Conservation (phyloP, 2,329 filamentous ascomycete species). For the Parascedosporium putredinis region DNA sequence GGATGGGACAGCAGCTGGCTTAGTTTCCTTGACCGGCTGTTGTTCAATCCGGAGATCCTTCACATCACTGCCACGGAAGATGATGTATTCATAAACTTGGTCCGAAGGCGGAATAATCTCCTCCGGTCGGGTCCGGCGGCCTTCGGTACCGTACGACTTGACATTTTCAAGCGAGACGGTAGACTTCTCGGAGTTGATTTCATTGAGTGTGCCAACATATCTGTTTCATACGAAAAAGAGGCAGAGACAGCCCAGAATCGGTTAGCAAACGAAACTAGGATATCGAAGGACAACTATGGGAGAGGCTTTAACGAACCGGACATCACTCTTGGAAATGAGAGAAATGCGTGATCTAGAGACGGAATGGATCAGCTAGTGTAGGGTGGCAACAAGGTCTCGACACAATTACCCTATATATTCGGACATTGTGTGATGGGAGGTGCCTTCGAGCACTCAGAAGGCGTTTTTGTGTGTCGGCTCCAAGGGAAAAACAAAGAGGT, state of each 20-base stretch:
- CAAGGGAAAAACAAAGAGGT: slow-evolving; percentile 12
- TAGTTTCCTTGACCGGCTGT: slow-evolving; percentile 61
- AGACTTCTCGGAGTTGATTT: slow-evolving; percentile 95
- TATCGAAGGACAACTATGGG: neutral
- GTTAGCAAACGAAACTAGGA: slow-evolving; percentile 4
- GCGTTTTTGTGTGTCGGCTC: slow-evolving; percentile 17
- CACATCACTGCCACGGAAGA: slow-evolving; percentile 95
- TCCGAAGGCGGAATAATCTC: slow-evolving; percentile 79
- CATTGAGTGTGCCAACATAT: slow-evolving; percentile 90
- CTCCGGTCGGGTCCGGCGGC: slow-evolving; percentile 64
- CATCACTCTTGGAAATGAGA: slow-evolving; percentile 93
- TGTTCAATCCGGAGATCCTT: slow-evolving; percentile 95
- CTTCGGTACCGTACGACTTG: slow-evolving; percentile 87
- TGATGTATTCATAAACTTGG: slow-evolving; percentile 94
- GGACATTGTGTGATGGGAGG: slow-evolving; percentile 36
- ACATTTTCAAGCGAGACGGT: slow-evolving; percentile 97
- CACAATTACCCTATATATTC: slow-evolving; percentile 46
- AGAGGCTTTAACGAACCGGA: slow-evolving; percentile 55
- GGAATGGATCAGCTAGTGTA: slow-evolving; percentile 20
- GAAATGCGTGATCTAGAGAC: slow-evolving; percentile 74
- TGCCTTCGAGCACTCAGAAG: slow-evolving; percentile 31
- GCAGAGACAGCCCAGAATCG: slow-evolving; percentile 18
- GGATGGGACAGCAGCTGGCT: slow-evolving; percentile 70
- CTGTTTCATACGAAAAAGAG: slow-evolving; percentile 44
- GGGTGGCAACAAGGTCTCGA: neutral